These are phyloP conservation scores for Aspergillus clavatus DNA, from an alignment of 2,329 filamentous ascomycete genomes.

Conservation along the genomic window DNA sequence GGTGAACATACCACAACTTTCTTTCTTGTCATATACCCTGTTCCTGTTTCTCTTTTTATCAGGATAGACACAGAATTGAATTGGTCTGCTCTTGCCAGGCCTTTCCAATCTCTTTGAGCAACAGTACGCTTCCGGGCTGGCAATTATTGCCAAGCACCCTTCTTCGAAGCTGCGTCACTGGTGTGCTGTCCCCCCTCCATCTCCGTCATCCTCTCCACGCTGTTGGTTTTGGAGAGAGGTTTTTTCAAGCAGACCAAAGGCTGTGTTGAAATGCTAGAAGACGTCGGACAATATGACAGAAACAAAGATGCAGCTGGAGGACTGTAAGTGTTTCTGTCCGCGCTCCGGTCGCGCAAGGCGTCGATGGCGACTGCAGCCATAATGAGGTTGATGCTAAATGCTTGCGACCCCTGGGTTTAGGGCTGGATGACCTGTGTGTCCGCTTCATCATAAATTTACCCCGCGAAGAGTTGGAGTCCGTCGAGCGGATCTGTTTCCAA, in stretches of 20 bases:
- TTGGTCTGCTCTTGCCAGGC: conserved; percentile 3
- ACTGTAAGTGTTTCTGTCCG: conserved; percentile 58
- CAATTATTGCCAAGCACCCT: conserved; percentile 22
- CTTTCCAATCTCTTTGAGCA: conserved; percentile 4
- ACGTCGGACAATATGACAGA: conserved; percentile 63
- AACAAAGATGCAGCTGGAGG: conserved; percentile 79
- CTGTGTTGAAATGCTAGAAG: conserved; percentile 56
- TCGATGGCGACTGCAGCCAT: not conserved
- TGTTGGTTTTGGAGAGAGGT: conserved; percentile 18
- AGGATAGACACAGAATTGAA: conserved; percentile 6
- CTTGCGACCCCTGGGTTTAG: conserved; percentile 41
- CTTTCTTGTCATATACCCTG: not conserved
- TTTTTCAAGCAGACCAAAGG: conserved; percentile 15
- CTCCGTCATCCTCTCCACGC: conserved; percentile 16
- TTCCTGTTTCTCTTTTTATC: conserved; percentile 3
- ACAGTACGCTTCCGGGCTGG: conserved; percentile 22
- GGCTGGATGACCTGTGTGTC: conserved; percentile 96
- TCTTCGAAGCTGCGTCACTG: conserved; percentile 24
- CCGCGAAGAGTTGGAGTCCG: conserved; percentile 79
- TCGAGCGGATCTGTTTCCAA: conserved; percentile 95
- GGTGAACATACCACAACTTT: not conserved
- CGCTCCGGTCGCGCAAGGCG: not conserved
- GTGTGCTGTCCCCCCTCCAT: conserved; percentile 16
- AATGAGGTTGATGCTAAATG: conserved; percentile 13
- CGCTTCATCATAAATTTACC: conserved; percentile 98